A percentile compares a stretch with the other conserved stretches of the same genome.
phyloP scores from a whole-genome alignment of 495 filamentous ascomycete genomes.

The Bacidia gigantensis region DNA sequence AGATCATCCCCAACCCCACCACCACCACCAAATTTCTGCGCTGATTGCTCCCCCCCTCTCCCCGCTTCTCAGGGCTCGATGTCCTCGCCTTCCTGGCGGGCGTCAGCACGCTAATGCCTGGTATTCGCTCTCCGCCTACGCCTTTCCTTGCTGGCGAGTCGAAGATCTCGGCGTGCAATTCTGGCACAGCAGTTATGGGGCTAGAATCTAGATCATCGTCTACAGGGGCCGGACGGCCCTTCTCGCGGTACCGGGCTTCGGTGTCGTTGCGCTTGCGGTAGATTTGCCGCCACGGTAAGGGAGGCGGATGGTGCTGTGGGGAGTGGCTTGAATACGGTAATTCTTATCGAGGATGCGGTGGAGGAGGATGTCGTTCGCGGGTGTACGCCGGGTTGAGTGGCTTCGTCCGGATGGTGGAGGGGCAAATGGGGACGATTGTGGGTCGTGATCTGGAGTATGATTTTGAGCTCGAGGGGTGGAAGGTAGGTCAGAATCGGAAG shows the following conservation, averaged over 20 bases:
- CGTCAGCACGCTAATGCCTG: conserved; percentile 69
- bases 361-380: conserved; percentile 51
- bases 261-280: conserved; percentile 20
- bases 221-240: conserved; percentile 24
- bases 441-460: conserved; percentile 11
- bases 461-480: conserved; percentile 31
- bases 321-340: conserved; percentile 85
- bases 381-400: conserved; percentile 15
- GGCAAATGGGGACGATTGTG: conserved; percentile 37
- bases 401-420: conserved; percentile 25
- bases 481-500: conserved; percentile 31
- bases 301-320: conserved; percentile 39
- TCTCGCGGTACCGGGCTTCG: conserved; percentile 15
- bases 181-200: conserved; percentile 64
- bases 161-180: conserved; percentile 75
- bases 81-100: conserved; percentile 24
- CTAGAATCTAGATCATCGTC: conserved; percentile 57
- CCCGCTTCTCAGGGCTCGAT: background rate
- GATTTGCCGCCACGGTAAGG: conserved; percentile 15
- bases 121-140: too few species aligned
- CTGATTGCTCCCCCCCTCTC: conserved; percentile 18
- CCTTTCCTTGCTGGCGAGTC: conserved; percentile 11
- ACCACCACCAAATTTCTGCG: conserved; percentile 16
- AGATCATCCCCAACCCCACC: conserved; percentile 27
- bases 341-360: conserved; percentile 87